These are phyloP conservation scores for Saccharum officinarum DNA, from an alignment of 176 grass and related monocot species.

Conservation along the genomic window DNA sequence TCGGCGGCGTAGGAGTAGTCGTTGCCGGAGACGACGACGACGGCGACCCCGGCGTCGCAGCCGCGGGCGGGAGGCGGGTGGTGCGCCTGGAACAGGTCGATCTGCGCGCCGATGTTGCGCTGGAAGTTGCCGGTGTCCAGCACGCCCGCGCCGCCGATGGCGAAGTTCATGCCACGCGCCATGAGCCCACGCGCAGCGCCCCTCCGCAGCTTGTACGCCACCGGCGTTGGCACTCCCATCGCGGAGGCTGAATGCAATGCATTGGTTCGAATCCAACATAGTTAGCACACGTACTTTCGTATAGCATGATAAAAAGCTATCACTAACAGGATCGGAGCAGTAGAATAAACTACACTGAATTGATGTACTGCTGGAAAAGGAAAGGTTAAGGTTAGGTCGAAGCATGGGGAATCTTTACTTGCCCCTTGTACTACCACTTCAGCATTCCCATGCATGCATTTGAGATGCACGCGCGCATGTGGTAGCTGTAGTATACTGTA, in stretches of 20 bases:
- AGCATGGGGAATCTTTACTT: neutral
- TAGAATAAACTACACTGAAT: neutral
- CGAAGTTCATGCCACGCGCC: constrained; percentile 75
- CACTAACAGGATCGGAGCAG: neutral
- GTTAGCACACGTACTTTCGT: neutral
- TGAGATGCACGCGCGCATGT: constrained; percentile 10
- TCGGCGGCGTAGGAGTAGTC: constrained; percentile 56
- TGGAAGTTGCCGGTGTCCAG: constrained; percentile 72
- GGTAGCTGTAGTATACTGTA: neutral
- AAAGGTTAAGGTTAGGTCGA: constrained; percentile 10
- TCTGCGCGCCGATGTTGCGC: constrained; percentile 68
- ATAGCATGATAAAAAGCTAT: neutral
- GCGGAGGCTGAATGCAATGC: constrained; percentile 48
- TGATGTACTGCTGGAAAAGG: neutral
- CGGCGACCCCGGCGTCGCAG: constrained; percentile 21
- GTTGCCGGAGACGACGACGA: constrained; percentile 82
- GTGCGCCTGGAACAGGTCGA: constrained; percentile 64
- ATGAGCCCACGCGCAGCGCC: neutral
- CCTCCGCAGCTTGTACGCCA: constrained; percentile 68
- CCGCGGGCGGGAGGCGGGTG: neutral
- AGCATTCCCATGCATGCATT: neutral
- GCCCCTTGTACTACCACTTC: neutral
- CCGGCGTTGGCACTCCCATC: constrained; percentile 54
- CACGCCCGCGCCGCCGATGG: constrained; percentile 57
- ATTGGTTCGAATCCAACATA: neutral